Base-by-base conservation (phyloP, 768 basidiomycete species). In the Lactarius trivialis region DNA sequence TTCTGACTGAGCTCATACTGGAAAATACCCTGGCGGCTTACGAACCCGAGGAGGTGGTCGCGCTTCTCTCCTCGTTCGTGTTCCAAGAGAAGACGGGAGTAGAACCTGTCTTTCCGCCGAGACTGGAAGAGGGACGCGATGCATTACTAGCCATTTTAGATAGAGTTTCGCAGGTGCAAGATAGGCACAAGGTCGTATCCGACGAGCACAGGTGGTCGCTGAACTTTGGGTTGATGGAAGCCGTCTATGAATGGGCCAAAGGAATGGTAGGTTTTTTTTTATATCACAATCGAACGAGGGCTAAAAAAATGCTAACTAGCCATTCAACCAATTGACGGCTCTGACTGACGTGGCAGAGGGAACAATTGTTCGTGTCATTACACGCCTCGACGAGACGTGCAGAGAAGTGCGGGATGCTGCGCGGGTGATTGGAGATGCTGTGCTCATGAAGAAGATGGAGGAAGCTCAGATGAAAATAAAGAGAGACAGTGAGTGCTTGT, bases 191-290 rank as follows among this genome's bases (percentile, higher is more conserved):
- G 70, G 91, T 98, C 0, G 78, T 85, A 55, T 83, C 82, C 32
- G 90, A 89, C 68, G 91, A 85, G 61, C 91, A 89, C 71, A 84
- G 86, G 57, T 81, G 83, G 52, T 84, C 78, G 61, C 83, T 95
- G 68, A 98, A 97, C 73, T 89, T 89, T 64, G 97, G 97, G 7
- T 77, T 99, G 26, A 84, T 92, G 9, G 96, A 99, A 71, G 97
- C 96, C 1, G 97, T 98, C 7, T 98, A 98, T 71, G 97, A 98
- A 73, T 99, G 97, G 97, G 95, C 97, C 0, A 93, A 89, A 73
- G 97, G 97, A 58, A 98, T 96, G 95, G 96, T 96, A 68, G 68
- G 85, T 65, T 37, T 54, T 36, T 36, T 45, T 34, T 51, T 36
- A 6, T 33, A 52, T 55, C 61, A 55, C 55, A 28, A 14, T 8